Evolutionary conservation across 2,329 filamentous ascomycete genomes (phyloP).

Genomic region (Diaporthe longicolla): DNA sequence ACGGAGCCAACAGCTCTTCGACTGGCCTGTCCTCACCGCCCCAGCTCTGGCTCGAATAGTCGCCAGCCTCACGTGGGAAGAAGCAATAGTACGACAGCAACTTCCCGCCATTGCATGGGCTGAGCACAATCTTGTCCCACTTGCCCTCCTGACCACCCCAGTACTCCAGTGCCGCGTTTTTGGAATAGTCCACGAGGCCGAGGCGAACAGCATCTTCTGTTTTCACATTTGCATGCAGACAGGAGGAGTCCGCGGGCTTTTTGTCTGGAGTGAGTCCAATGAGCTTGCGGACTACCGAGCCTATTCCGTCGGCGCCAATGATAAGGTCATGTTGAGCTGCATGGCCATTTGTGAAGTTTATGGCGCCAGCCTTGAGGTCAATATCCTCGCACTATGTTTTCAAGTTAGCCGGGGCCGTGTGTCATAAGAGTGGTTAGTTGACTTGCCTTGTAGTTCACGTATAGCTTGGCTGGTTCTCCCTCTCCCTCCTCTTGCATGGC

Average conservation of each 20-base stretch:
- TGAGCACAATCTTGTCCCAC: conserved; percentile 79
- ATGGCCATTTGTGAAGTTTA: conserved; percentile 68
- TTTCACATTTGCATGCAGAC: conserved; percentile 74
- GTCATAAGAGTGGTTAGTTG: not conserved
- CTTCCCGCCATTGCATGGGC: conserved; percentile 76
- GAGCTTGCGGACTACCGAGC: conserved; percentile 72
- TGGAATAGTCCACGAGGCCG: conserved; percentile 74
- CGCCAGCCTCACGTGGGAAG: conserved; percentile 71
- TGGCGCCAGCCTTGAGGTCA: conserved; percentile 62
- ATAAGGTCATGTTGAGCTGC: conserved; percentile 70
- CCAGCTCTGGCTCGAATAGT: conserved; percentile 74
- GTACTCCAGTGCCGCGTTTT: conserved; percentile 74
- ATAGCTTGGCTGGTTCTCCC: conserved; percentile 53
- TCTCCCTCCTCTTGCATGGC: conserved; percentile 36
- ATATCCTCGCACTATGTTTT: conserved; percentile 60
- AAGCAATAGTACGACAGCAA: conserved; percentile 80
- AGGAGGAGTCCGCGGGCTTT: conserved; percentile 71
- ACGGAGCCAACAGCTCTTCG: conserved; percentile 73
- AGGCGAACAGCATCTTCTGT: conserved; percentile 72
- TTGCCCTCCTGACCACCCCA: conserved; percentile 77
- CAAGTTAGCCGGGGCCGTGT: not conserved
- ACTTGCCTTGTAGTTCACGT: conserved; percentile 69
- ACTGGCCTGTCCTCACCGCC: conserved; percentile 64
- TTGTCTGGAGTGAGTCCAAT: conserved; percentile 74
- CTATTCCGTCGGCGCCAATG: conserved; percentile 77